Base-by-base conservation (phyloP, 228 moss, liverwort and hornwort genomes). In the Sphagnum fallax region DNA sequence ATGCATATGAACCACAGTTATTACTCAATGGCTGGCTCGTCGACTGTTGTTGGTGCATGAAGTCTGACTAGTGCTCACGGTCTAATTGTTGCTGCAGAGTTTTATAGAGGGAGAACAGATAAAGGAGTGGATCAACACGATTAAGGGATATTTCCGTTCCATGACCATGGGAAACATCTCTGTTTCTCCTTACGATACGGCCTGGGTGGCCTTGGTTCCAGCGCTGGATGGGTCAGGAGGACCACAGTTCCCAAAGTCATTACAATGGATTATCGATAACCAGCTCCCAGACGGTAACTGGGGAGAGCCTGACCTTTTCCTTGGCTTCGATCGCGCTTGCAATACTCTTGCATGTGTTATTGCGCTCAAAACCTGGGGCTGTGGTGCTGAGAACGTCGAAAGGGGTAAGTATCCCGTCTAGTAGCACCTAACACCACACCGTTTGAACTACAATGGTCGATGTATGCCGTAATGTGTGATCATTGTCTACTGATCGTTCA, bases 141-240 rank as follows among this genome's bases (percentile, higher is more conserved):
- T 94, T 48, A 68, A 78, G 62, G 52, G 13, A 5, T 74, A 60
- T 64, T 90, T 94, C 32, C 79, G 76, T 12, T 77, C 75, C 12
- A 68, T 86, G 83, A 73, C 52, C 69, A 65, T 75, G 14, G 94
- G 94, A 50, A 79, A 84, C 60, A 90, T 94, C 47, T 78, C 88
- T 0, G 47, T 74, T 53, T 88, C 91, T 5, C 76, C 89, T 12
- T 94, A 94, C 53, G 94, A 94, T 9, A 94, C 94, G 14, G 91
- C 94, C 58, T 94, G 94, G 94, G 94, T 94, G 49, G 91, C 91
- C 0, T 73, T 89, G 52, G 84, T 94, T 0, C 84, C 89, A 16
- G 84, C 91, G 0, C 63, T 87, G 16, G 88, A 94, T 69, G 91
- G 85, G 6, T 86, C 86, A 13, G 60, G 60, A 3, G 67, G 86